Base-by-base conservation (phyloP, 441 rosid genomes). In the Aleurites moluccanus region DNA sequence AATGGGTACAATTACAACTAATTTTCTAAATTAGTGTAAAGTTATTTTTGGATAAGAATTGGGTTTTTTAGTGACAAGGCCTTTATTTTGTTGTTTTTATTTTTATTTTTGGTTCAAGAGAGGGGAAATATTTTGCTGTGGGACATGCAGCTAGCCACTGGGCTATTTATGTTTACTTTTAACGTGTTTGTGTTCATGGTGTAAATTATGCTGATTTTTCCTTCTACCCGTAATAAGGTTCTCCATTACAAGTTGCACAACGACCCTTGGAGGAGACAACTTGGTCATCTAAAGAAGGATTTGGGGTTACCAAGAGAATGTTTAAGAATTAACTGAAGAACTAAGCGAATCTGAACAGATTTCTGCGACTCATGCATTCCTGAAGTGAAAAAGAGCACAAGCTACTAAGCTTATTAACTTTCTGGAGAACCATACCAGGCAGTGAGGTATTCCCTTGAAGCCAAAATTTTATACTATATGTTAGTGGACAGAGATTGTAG, bases 191-290 rank as follows among this genome's bases (percentile, higher is more conserved):
- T 25, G 20, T 25, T 45, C 64, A 27, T 18, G 10, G 21, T 30
- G 33, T 73, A n/a, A 20, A 27, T 35, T 35, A 21, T 52, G 14
- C 40, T 64, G 52, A 64, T 25, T 62, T 28, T 27, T 75, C 9
- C 59, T 44, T 20, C 25, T 70, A 40, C 27, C 33, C 73, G 6
- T 76, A 14, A 44, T 75, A 57, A 90, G 93, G 83, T 86, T 81
- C 84, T 95, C 73, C 96, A 91, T 86, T 86, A 80, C 80, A 95
- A 92, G 86, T 77, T 95, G 79, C 97, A 95, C 73, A 90, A 91
- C 55, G 98, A 91, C 71, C 93, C 91, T 49, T 95, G 98, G 99
- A 87, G 99, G 82, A 83, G 70, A 72, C 82, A 85, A 75, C 84
- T 83, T 23, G 55, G 49, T 30, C 70, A 80, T 70, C 75, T 16